Base-by-base conservation (phyloP, 2,329 filamentous ascomycete species). In the Macroventuria anomochaeta region DNA sequence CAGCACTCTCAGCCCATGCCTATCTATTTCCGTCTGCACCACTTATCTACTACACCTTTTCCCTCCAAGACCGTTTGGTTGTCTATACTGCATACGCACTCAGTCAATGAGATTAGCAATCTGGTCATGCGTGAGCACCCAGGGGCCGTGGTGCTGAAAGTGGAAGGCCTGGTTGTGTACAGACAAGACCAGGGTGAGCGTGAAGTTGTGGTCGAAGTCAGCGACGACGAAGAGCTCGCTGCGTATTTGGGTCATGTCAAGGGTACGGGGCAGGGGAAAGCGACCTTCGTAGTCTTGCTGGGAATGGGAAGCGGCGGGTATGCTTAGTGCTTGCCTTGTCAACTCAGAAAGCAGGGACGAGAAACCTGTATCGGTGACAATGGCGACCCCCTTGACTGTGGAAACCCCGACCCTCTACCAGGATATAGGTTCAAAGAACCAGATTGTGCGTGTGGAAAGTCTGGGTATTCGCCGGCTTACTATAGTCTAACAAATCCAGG, bases 1-100 rank as follows among this genome's bases (percentile, higher is more conserved):
- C 61, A 62, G 7, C 56, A 52, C 7, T 52, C 52, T 10, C 50
- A 58, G 37, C 73, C 82, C 2, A 81, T 86, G 34, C 81, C 86
- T 2, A 81, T 89, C 11, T 91, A 86, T 74, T 83, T 93, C 61
- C 85, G 87, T n/a, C 79, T 90, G 5, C 83, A 89, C 60, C 82
- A 84, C 0, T 79, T 81, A n/a, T 89, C 87, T 3, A 81, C 79
- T 11, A 77, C 87, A 28, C 75, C 80, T 5, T 69, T 69, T 57
- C 75, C 70, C 42, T 70, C 70, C 62, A 81, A 78, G 63, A 64
- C 64, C 0, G 77, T 88, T 32, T 93, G 89, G 88, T 82, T 90
- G 34, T 84, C 82, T 28, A 87, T 86, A 12, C 73, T 93, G 40
- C 76, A 77, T 8, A 75, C 79, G 1, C 79, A 81, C 3, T 85